phyloP scores from a whole-genome alignment of 306 rosid species.

The Prunus salicina region DNA sequence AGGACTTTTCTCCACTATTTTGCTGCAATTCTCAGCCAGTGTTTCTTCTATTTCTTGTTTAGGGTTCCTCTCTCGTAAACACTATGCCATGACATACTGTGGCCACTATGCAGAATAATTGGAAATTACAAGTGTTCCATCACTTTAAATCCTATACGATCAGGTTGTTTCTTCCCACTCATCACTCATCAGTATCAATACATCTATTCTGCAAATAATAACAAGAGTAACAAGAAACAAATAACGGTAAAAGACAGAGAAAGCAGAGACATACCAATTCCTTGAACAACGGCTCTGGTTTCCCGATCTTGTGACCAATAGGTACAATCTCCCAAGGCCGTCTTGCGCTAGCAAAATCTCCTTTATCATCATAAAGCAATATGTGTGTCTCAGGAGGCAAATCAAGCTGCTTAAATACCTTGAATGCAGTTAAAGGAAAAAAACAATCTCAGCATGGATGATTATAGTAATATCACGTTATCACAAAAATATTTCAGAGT shows the following conservation, averaged over 20 bases:
- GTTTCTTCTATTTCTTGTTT: background rate
- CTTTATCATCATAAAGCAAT: conserved; percentile 71
- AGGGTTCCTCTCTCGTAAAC: background rate
- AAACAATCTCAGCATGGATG: background rate
- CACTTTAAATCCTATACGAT: background rate
- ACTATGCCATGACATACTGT: background rate
- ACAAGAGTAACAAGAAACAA: background rate
- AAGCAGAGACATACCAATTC: conserved; percentile 60
- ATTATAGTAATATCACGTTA: background rate
- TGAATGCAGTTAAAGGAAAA: conserved; percentile 18
- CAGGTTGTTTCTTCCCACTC: background rate
- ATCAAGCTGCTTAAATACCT: conserved; percentile 90
- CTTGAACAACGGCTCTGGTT: conserved; percentile 79
- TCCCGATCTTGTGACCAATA: conserved; percentile 82
- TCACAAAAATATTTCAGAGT: background rate
- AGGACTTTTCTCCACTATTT: background rate
- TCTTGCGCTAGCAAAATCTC: conserved; percentile 63
- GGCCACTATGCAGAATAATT: background rate
- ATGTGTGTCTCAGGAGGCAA: conserved; percentile 49
- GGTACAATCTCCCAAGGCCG: conserved; percentile 77
- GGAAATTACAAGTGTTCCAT: background rate
- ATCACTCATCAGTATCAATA: background rate
- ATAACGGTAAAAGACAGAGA: background rate
- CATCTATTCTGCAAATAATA: background rate
- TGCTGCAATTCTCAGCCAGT: background rate